A percentile compares a stretch with the other conserved stretches of the same genome.
Evolutionary conservation across 768 basidiomycete genomes (phyloP).

Genomic region (Serendipita indica): DNA sequence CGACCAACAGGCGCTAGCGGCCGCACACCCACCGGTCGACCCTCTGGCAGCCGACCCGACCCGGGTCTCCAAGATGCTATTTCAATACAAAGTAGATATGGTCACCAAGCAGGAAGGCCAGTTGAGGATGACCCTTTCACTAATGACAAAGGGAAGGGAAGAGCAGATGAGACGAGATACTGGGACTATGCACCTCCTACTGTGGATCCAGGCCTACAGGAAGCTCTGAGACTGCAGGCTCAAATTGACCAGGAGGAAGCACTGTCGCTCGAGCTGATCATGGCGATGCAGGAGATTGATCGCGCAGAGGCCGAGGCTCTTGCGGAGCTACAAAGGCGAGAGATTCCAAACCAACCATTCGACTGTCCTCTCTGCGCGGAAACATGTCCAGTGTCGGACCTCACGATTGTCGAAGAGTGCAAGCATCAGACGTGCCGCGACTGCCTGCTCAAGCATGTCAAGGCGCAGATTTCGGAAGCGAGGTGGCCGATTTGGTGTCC

Average conservation of each 20-base stretch:
- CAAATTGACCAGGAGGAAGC: not conserved
- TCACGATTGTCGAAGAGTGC: not conserved
- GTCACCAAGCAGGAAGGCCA: too few relatives aligned
- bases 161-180: too few relatives aligned
- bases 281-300: not conserved
- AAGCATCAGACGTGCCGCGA: not conserved
- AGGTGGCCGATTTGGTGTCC: conserved; percentile 8
- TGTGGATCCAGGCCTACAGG: not conserved
- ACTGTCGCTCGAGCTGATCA: not conserved
- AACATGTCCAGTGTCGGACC: not conserved
- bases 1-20: too few relatives aligned
- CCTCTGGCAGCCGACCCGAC: too few relatives aligned
- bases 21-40: too few relatives aligned
- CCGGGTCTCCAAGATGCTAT: too few relatives aligned
- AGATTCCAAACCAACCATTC: not conserved
- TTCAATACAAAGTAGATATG: too few relatives aligned
- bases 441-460: not conserved
- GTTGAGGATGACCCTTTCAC: too few relatives aligned
- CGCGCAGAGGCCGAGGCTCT: not conserved
- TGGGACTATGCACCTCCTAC: not conserved
- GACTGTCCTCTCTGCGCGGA: not conserved
- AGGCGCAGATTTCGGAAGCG: not conserved
- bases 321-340: not conserved
- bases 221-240: not conserved
- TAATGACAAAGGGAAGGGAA: too few relatives aligned